Conservation (phyloP, 805 yeast genomes). For the Pichia thaimueangensis region DNA sequence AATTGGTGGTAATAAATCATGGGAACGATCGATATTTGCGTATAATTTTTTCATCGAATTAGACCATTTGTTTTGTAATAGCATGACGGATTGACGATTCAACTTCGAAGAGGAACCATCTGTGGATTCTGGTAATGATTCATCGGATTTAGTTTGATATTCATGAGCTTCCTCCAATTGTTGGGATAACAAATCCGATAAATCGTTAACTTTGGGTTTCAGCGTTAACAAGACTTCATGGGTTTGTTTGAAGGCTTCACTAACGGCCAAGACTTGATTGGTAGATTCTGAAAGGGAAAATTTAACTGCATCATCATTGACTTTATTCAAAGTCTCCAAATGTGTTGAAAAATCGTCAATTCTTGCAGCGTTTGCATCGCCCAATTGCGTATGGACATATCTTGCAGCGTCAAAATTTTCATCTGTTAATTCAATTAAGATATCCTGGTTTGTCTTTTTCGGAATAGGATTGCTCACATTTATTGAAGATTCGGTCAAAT, state of each 20-base stretch:
- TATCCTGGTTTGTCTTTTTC: background rate
- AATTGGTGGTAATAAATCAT: constrained; percentile 62
- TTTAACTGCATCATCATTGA: constrained; percentile 53
- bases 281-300: constrained; percentile 55
- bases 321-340: constrained; percentile 5
- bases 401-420: constrained; percentile 41
- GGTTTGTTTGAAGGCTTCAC: constrained; percentile 55
- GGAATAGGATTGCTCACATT: background rate
- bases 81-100: constrained; percentile 64
- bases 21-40: constrained; percentile 88
- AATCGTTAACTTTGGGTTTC: constrained; percentile 51
- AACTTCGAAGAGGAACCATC: constrained; percentile 26
- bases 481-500: background rate
- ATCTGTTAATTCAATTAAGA: constrained; percentile 32
- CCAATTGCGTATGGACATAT: constrained; percentile 44
- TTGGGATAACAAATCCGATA: constrained; percentile 51
- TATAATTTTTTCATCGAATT: constrained; percentile 61
- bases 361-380: constrained; percentile 63
- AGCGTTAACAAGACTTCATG: constrained; percentile 57
- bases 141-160: constrained; percentile 4
- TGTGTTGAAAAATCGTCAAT: constrained; percentile 55
- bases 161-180: constrained; percentile 26
- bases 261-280: constrained; percentile 51
- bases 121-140: background rate
- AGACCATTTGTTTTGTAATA: constrained; percentile 79